Base-by-base conservation (phyloP, 176 grass and related monocot species). In the Ensete glaucum region DNA sequence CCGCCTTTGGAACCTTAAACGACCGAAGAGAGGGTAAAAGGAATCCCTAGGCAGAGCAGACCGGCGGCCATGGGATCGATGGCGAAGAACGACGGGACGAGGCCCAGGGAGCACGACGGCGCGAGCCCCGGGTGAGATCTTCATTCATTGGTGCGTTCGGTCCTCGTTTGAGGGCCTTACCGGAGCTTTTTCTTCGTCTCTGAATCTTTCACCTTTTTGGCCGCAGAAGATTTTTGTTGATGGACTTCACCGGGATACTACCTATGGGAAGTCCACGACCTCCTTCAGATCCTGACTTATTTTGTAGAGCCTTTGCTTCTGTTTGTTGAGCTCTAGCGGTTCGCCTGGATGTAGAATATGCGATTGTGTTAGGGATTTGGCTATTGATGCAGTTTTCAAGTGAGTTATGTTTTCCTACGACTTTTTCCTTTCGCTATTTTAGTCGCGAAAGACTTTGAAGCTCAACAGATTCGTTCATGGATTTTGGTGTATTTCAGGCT, bases 171-270 rank as follows among this genome's bases (percentile, higher is more conserved):
- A 56, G 54, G 71, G 22, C 58, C 29, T n/a, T 1, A 21, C 79
- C 52, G 27, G 63, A 12, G 1, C 24, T 29, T 29, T 79, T 86
- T 27, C 66, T 9, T 70, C 53, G 50, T n/a, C 9, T 21, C 72
- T 81, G 79, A 68, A 83, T 71, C 63, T 29, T 2, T 51, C n/a
- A 79, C 17, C 17, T 52, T 83, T 81, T 79, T 66, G 14, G 57
- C 69, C 20, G 63, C 85, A 96, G 87, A 96, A 96, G 76, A 96
- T 92, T 53, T 96, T 96, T 79, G 82, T 96, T 57, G 92, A 89
- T 9, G 92, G 92, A 11, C 84, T 96, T 10, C 79, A 86, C 52
- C 83, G 82, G 62, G 84, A 92, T 74, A 89, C 87, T 26, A 87
- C 76, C 11, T 29, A 76, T 82, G 19, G 79, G 92, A 29, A 29